Evolutionary conservation across 371 early-diverging fungal species (phyloP), one percentile per base, ranked within the genome.

Genomic region (Mucor ambiguus): DNA sequence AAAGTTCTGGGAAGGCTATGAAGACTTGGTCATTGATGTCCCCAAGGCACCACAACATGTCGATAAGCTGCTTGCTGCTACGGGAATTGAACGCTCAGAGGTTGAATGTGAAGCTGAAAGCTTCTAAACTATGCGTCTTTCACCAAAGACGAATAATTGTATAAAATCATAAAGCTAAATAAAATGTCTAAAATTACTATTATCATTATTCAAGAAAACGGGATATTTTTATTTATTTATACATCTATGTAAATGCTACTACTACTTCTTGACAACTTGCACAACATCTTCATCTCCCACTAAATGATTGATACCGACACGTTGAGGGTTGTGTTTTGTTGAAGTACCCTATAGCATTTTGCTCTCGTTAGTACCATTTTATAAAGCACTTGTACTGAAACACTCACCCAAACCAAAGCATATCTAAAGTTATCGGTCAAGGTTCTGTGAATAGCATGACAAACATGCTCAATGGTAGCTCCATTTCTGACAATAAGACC

Each of bases 261-360:
- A 38, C 55, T 81, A 79, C 71, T 89, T 90, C 70, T 85, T 90
- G 16, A 95, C 88, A 63, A 98, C 92, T 79, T 97, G 96, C 20
- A 99, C 96, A 56, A 99, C 99, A 84, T 99, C 99, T 73, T 97
- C 98, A 85, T 99, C 98, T 48, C 88, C 81, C 29, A 99, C 89
- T 58, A 87, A 70, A 78, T 99, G 99, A 41, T 92, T 88, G 62
- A 96, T 85, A 22, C 99, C 99, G 26, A 95, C 98, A 60, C 95
- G 89, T 77, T 98, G 98, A 35, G 98, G 98, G 71, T 90, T 93
- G 79, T 98, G 97, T 76, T 98, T 98, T 60, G 98, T 87, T 12
- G 96, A 96, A 18, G 88, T 90, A 26, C 97, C 98, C 87, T 82
- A 71, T 41, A 35, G 22, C 24, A 33, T 33, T 3, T 33, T 5